Evolutionary conservation across 495 filamentous ascomycete genomes (phyloP), one percentile per base, ranked within the genome.

Genomic region (Massariosphaeria phaeospora): DNA sequence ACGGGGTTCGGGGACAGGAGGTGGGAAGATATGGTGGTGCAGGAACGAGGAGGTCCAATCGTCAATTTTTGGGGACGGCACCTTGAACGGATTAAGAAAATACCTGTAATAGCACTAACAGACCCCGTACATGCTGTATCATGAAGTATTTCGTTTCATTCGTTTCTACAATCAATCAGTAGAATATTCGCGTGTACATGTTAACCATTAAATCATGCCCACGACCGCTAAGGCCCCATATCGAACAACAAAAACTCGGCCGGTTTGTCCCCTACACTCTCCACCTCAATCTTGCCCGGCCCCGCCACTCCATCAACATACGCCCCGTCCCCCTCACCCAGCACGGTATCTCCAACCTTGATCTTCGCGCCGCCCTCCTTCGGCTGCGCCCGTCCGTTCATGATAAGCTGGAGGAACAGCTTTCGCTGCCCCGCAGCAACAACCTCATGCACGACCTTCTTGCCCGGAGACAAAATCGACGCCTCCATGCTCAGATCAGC

Each of bases 401-500:
- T 86, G 13, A 86, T 80, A 38, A 89, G 47, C 68, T 90, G 86
- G 24, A 89, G 67, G 67, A 84, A 93, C 7, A 91, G 78, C 67
- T 89, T 88, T 51, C 87, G 69, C 53, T 76, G 75, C 18, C 76
- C 57, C 53, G 78, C 82, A 77, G 85, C 64, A 74, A 79, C 67
- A 80, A 88, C 48, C 63, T 71, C 60, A 61, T 71, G 42, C 65
- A 67, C 0, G 74, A 78, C 38, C 65, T 70, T 68, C 62, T 70
- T 67, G 7, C 70, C 70, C 0, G 70, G 70, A 0, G 40, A 52
- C 30, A 72, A 47, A 44, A 90, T 84, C 34, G 84, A 76, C 12
- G 87, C 86, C 2, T 76, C 80, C 85, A 91, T 88, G 31, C 84
- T 77, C 45, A 90, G 79, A 65, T 91, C 86, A 18, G 86, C 84